phyloP scores from a whole-genome alignment of 371 early-diverging fungal genomes.

The Mucor racemosus region DNA sequence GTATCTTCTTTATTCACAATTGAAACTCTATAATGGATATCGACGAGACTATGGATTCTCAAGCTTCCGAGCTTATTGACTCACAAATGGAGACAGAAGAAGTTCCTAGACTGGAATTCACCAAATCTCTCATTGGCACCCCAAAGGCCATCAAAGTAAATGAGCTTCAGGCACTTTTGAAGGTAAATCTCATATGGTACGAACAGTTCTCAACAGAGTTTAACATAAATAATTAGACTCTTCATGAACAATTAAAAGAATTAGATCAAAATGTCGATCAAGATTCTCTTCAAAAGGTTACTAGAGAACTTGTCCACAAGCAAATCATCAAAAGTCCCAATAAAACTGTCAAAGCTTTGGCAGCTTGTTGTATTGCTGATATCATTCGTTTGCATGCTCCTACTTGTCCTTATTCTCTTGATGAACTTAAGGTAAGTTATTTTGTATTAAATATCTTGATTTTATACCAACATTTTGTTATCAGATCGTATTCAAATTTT shows the following conservation, averaged over 20 bases:
- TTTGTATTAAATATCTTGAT: neutral
- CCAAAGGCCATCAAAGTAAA: conserved; percentile 19
- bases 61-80: conserved; percentile 22
- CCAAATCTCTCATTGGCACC: conserved; percentile 18
- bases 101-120: conserved; percentile 8
- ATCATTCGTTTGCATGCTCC: conserved; percentile 92
- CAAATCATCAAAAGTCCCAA: conserved; percentile 79
- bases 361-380: conserved; percentile 92
- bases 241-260: conserved; percentile 35
- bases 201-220: neutral
- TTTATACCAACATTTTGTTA: neutral
- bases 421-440: conserved; percentile 55
- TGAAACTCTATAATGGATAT: neutral
- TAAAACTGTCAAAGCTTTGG: conserved; percentile 74
- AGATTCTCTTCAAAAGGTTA: conserved; percentile 63
- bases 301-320: conserved; percentile 70
- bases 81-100: conserved; percentile 8
- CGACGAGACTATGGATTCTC: conserved; percentile 24
- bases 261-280: conserved; percentile 45
- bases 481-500: conserved; percentile 80
- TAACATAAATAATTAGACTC: conserved; percentile 19
- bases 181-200: conserved; percentile 13
- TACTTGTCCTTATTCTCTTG: conserved; percentile 82
- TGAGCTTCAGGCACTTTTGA: conserved; percentile 26
- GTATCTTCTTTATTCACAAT: neutral